A percentile compares a stretch with the other conserved stretches of the same genome.
These are phyloP conservation scores for Gaeumannomyces tritici DNA, from an alignment of 2,329 filamentous ascomycete species.

Conservation along the genomic window DNA sequence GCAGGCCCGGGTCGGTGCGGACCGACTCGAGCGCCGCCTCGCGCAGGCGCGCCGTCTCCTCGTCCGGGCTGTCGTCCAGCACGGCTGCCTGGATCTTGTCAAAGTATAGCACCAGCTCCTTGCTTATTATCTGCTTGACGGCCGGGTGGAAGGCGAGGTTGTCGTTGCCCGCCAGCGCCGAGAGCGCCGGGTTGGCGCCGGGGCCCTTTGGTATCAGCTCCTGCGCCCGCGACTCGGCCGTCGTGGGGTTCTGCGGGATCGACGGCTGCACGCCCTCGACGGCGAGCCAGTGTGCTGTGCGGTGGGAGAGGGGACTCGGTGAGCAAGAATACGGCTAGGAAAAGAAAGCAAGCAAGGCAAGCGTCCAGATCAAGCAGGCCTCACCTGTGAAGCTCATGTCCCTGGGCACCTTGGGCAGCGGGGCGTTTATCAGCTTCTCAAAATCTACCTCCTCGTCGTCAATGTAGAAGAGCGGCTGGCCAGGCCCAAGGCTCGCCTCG, in stretches of 20 bases:
- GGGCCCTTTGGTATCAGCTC: conserved; percentile 86
- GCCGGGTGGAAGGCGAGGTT: conserved; percentile 77
- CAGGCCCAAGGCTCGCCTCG: conserved; percentile 85
- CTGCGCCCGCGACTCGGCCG: conserved; percentile 70
- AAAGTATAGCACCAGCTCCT: conserved; percentile 94
- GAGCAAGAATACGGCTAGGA: background rate
- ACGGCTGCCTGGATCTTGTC: conserved; percentile 88
- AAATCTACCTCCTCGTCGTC: conserved; percentile 99
- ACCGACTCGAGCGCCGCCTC: conserved; percentile 79
- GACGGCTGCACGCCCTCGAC: conserved; percentile 96
- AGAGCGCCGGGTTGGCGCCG: conserved; percentile 75
- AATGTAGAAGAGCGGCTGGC: conserved; percentile 92
- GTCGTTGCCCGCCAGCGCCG: conserved; percentile 74
- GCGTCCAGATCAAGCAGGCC: conserved; percentile 17
- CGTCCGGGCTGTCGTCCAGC: conserved; percentile 78
- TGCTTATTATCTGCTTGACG: conserved; percentile 92
- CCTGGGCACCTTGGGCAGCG: conserved; percentile 85
- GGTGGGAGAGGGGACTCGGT: background rate
- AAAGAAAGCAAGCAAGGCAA: background rate
- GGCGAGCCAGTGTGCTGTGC: conserved; percentile 84
- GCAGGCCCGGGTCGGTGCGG: conserved; percentile 79
- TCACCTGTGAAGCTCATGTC: conserved; percentile 86
- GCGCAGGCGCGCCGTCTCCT: conserved; percentile 61
- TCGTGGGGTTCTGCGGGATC: conserved; percentile 91
- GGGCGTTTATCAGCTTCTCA: conserved; percentile 96